Conservation (phyloP, 116 monocot genomes). For the Cymodocea nodosa region DNA sequence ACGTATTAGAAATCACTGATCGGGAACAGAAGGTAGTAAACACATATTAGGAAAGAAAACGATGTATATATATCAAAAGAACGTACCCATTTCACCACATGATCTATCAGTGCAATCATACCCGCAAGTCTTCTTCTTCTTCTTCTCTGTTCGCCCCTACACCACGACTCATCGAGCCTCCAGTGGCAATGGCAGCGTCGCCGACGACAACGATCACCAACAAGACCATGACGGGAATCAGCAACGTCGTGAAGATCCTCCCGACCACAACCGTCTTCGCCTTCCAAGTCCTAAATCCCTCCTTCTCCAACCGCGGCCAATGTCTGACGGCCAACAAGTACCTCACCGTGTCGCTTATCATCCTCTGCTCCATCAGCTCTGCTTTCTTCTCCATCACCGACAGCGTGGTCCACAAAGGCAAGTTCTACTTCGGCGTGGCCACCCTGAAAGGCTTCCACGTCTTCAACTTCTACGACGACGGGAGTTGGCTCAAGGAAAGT, state of each 20-base stretch:
- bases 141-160: too few species aligned
- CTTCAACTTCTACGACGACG: conserved; percentile 15
- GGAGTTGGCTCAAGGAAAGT: not conserved
- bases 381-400: conserved; percentile 45
- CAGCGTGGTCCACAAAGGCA: conserved; percentile 31
- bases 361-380: conserved; percentile 23
- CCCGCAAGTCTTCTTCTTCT: too few species aligned
- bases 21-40: too few species aligned
- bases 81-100: too few species aligned
- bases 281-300: conserved; percentile 35
- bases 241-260: conserved; percentile 31
- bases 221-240: not conserved
- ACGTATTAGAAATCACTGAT: too few species aligned
- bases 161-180: too few species aligned
- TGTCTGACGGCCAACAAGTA: conserved; percentile 29
- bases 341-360: conserved; percentile 23
- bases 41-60: too few species aligned
- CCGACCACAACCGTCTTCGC: conserved; percentile 26
- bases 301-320: conserved; percentile 32
- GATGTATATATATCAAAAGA: too few species aligned
- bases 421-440: conserved; percentile 39
- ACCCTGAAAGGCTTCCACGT: conserved; percentile 23
- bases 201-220: not conserved
- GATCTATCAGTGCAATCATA: too few species aligned
- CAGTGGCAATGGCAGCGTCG: too few species aligned